Base-by-base conservation (phyloP, 805 yeast genomes). In the Metschnikowia henanensis region DNA sequence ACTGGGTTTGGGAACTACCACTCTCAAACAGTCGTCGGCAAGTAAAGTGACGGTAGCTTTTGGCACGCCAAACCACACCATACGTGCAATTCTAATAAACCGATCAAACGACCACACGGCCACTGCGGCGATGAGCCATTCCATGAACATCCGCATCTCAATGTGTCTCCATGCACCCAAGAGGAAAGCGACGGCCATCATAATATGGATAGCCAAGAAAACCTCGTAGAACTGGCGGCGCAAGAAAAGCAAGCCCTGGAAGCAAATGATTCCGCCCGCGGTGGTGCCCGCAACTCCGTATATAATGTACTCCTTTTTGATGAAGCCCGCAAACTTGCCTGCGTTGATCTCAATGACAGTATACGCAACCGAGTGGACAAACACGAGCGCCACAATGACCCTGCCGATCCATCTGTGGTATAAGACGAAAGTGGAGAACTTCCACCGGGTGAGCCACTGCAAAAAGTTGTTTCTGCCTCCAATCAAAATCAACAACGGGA, bases 71-170 rank as follows among this genome's bases (percentile, higher is more conserved):
- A 70, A 70, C 15, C 48, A 43, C 4, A 53, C 6, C 23, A 70
- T 51, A 29, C 74, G 54, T 1, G 28, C 47, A 10, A 66, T 10
- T 44, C 75, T 53, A 0, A 61, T 53, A 7, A 52, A 53, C 33
- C 74, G 53, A 46, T 70, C 74, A 35, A 68, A 57, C 0, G 52
- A 56, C 75, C 75, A 70, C 9, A 66, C 50, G 1, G 54, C 57
- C 16, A 52, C 29, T 7, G 45, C 28, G 6, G 55, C 52, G 19
- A 45, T 36, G 32, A 52, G 25, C 43, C 49, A 43, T 20, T 43
- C 47, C 47, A 50, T 39, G 23, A 43, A 43, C 38, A 33, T 43
- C 12, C 46, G 41, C 30, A 45, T 46, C n/a, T 31, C 43, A 9
- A 36, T 30, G 32, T 54, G 58, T 30, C 40, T 35, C 55, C 55